Base-by-base conservation (phyloP, 306 rosid species). In the Inga laurina region DNA sequence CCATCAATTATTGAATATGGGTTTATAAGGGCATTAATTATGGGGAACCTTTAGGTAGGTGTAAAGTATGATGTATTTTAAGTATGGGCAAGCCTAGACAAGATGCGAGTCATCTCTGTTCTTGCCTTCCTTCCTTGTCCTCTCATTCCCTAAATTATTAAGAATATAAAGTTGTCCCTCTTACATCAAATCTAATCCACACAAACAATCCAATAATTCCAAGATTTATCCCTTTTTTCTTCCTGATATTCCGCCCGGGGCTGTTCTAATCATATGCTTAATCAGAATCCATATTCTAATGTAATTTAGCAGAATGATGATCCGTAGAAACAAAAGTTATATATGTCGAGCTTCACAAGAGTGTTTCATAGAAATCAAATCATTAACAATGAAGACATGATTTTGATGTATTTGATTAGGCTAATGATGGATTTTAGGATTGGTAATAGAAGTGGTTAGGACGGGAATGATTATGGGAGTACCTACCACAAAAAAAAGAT, bases 31-130 rank as follows among this genome's bases (percentile, higher is more conserved):
- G 72, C 92, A 87, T 89, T 92, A 88, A 91, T 82, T 80, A 72
- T 39, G 81, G 83, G 88, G 76, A 84, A 78, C 68, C 90, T 84
- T 86, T 65, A 83, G 90, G 89, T 86, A 83, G 91, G 95, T 90
- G 89, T 90, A 87, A 86, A 88, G 91, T 89, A 82, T 77, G 75
- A 82, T 86, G 48, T 77, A 84, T 61, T 83, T 54, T 46, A 69
- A 79, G 79, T 61, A 79, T 76, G 41, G 80, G 67, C 69, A 78
- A 72, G 77, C 52, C 82, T 75, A 49, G 72, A 54, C 65, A 65
- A 68, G 46, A 84, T 67, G 77, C 67, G 78, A 84, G 75, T 72
- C 75, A 85, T 71, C 48, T 14, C 41, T 62, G 68, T 7, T 62
- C 9, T 39, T 14, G 21, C 70, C 15, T 16, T 14, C 10, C 57